Evolutionary conservation across 331 rosid genomes (phyloP), one percentile per base, ranked within the genome.

Genomic region (Acacia concinna): DNA sequence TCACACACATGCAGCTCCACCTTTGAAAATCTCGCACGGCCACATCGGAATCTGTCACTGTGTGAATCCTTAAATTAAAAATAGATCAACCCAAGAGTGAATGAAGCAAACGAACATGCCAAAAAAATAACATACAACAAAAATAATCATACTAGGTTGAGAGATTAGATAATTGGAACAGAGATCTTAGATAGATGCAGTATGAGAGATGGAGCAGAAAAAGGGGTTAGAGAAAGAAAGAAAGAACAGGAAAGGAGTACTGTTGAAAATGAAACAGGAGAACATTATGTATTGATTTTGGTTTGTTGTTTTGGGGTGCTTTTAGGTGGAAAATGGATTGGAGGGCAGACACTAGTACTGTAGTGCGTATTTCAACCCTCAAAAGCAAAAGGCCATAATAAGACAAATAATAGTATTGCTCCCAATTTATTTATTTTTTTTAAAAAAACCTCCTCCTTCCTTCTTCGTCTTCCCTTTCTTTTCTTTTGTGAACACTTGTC

Each of bases 241-340:
- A 62, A 41, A 31, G 47, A 49, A 75, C 70, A 14, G 68, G 84
- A 14, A 65, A 28, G 75, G 83, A 78, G 73, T n/a, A n/a, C n/a
- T 82, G 88, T 83, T 83, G 91, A 85, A 89, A 87, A 81, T 83
- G 91, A 85, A 89, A 87, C 80, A 71, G 77, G 81, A 80, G 78
- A 81, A 82, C 78, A 81, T 49, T 68, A 72, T 83, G 78, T 77
- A 68, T 67, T 79, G 82, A 86, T 86, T 86, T 84, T 83, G 76
- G 92, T 83, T 65, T 73, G 75, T 77, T 82, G 83, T 54, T 74
- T 52, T 83, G 10, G 35, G 2, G 37, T 62, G 41, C 23, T 80
- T 23, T 80, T 80, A 60, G 63, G 75, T 71, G 52, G 79, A 75
- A 75, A 18, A 59, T 27, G 78, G 76, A 18, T 25, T 27, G 78